Evolutionary conservation across 1,139 yeast species (phyloP).

Genomic region (Pichia sp.): DNA sequence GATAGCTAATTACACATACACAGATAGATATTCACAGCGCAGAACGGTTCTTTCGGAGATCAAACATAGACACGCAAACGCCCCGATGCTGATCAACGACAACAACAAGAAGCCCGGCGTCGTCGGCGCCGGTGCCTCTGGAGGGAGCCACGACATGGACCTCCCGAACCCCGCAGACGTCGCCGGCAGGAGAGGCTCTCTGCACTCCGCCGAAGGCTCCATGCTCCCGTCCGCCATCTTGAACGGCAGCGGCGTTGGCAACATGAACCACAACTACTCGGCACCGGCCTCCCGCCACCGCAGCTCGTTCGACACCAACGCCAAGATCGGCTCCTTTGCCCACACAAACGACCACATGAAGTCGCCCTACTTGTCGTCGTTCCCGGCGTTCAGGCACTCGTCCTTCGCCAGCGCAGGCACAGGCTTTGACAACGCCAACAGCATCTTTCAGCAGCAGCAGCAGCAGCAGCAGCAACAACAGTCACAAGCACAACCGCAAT

Average conservation of each 20-base stretch:
- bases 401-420: not conserved
- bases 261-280: not conserved
- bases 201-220: not conserved
- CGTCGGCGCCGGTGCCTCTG: not conserved
- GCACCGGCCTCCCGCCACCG: not conserved
- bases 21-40: too few relatives aligned
- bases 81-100: not conserved
- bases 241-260: not conserved
- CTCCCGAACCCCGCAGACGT: too few relatives aligned
- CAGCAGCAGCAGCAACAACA: not conserved
- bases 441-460: not conserved
- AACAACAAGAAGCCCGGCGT: not conserved
- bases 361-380: not conserved
- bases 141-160: too few relatives aligned
- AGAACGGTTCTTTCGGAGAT: not conserved
- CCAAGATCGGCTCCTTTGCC: slow-evolving; percentile 6
- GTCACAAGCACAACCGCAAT: not conserved
- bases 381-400: slow-evolving; percentile 1
- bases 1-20: too few relatives aligned
- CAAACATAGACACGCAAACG: not conserved
- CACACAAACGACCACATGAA: slow-evolving; percentile 8
- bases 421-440: not conserved
- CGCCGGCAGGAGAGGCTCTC: too few relatives aligned
- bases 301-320: slow-evolving; percentile 8
- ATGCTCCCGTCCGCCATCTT: not conserved